Base-by-base conservation (phyloP, 305 asterid species). In the Fraxinus dipetala region DNA sequence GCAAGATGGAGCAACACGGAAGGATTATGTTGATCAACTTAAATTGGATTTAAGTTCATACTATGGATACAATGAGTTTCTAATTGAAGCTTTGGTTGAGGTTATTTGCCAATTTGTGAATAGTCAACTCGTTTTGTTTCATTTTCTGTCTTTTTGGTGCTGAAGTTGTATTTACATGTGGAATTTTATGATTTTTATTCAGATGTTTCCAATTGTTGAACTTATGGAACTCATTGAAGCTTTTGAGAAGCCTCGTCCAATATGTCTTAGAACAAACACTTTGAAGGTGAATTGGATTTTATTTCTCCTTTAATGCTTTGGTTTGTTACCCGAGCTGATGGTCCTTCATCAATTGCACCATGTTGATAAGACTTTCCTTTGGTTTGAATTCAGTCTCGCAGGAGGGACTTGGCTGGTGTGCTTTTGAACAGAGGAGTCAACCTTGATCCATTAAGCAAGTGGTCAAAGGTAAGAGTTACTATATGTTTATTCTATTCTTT, bases 341-440 rank as follows among this genome's bases (percentile, higher is more conserved):
- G 24, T 65, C 18, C 70, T 5, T 38, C 48, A 40, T 16, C 70
- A 38, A 65, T 82, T 28, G 74, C 63, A 31, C 83, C 18, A 22
- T 83, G 72, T 38, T 89, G 80, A 88, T 80, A 5, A 5, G 43
- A 56, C 51, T 78, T 75, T 36, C 77, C 10, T 72, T 48, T 77
- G 22, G n/a, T 36, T 84, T 81, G 78, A 81, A 78, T 83, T 76
- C 85, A 95, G 99, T 88, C 97, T 84, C 98, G 98, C 40, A 90
- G 99, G 82, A 91, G 99, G 90, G 99, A 94, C 87, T 92, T 96
- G 90, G 99, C 98, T 61, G 98, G 97, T 81, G 92, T 94, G 81
- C 93, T 96, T 32, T 84, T 96, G 76, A 96, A 94, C 90, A 88
- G 99, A 88, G 98, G 98, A 79, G 99, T 96, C 87, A 96, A 96